These are phyloP conservation scores for Amanita rubescens DNA, from an alignment of 768 basidiomycete species.

Conservation along the genomic window DNA sequence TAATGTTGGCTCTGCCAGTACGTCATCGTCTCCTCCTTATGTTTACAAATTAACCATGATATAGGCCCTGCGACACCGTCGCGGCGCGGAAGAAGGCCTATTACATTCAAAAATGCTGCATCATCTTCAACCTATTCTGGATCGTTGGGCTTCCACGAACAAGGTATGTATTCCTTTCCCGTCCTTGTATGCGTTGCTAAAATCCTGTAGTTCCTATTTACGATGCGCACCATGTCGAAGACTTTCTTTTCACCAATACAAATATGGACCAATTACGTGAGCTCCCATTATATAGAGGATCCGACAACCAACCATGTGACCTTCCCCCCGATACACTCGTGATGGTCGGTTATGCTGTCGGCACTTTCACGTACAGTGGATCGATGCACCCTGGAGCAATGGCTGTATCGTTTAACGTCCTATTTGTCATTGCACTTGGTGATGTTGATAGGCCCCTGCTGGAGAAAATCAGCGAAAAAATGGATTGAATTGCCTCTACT, in stretches of 20 bases:
- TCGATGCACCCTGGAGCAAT: neutral
- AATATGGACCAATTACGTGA: neutral
- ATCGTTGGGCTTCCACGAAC: neutral
- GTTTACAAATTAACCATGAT: too few species aligned
- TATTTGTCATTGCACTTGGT: too few species aligned
- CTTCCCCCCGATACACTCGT: neutral
- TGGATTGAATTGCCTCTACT: neutral
- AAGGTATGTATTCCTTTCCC: neutral
- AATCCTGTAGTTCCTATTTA: neutral
- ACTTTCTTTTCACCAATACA: neutral
- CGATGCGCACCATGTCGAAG: neutral
- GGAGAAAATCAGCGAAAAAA: neutral
- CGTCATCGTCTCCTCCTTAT: neutral
- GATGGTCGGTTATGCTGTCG: neutral
- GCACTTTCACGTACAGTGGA: neutral
- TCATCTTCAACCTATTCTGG: neutral
- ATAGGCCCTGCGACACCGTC: neutral
- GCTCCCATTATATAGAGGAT: neutral
- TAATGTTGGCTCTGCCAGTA: neutral
- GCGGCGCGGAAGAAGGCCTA: neutral
- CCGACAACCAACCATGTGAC: neutral
- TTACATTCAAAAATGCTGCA: neutral
- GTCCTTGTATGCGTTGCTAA: neutral
- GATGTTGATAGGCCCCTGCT: too few species aligned
- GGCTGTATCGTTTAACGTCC: neutral